Evolutionary conservation across 2,329 filamentous ascomycete species (phyloP).

Genomic region (Pseudogymnoascus sp.): DNA sequence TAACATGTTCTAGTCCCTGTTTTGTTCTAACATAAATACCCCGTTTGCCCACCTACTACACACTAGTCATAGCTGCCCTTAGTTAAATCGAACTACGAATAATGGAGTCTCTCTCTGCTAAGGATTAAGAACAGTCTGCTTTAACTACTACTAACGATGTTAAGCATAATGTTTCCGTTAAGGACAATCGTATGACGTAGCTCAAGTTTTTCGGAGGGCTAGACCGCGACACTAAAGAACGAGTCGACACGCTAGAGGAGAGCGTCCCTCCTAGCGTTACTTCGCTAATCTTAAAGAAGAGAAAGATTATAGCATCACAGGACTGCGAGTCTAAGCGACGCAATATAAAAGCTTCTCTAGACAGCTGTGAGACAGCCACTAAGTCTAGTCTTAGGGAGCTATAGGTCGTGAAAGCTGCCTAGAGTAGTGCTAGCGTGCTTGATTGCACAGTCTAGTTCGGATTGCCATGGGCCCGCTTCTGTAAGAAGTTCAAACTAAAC

Average conservation of each 20-base stretch:
- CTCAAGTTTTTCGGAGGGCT: background rate
- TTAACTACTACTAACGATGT: background rate
- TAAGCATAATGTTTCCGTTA: background rate
- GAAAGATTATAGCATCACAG: background rate
- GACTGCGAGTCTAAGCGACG: background rate
- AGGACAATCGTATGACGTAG: background rate
- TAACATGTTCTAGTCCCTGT: background rate
- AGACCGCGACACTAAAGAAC: background rate
- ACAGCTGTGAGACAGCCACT: background rate
- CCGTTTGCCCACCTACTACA: background rate
- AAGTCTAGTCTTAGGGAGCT: slow-evolving; percentile 9
- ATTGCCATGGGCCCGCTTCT: slow-evolving; percentile 13
- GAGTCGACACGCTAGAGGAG: background rate
- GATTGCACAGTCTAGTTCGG: slow-evolving; percentile 8
- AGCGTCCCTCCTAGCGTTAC: background rate
- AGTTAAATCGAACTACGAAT: background rate
- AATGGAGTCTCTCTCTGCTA: background rate
- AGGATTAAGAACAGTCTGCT: background rate
- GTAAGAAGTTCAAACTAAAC: slow-evolving; percentile 14
- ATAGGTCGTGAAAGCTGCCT: slow-evolving; percentile 11
- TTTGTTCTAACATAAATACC: background rate
- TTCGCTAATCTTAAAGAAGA: background rate
- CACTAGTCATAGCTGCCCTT: background rate
- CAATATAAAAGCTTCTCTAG: background rate
- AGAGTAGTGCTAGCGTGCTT: slow-evolving; percentile 12